A percentile compares a stretch with the other conserved stretches of the same genome.
Conservation (phyloP, 257 asterid species). For the Nicotiana benthamiana region DNA sequence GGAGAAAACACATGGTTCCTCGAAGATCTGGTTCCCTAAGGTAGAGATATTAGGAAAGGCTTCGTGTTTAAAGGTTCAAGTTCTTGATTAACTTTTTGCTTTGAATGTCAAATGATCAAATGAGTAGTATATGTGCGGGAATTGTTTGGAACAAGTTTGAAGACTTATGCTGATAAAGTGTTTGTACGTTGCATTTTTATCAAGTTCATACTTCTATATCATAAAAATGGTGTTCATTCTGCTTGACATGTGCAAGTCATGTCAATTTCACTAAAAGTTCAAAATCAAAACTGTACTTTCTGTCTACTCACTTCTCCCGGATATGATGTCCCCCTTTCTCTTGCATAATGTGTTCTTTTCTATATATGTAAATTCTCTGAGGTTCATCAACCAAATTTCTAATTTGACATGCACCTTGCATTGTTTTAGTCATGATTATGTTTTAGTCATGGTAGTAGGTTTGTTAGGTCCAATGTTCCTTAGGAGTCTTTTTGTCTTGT, state of each 20-base stretch:
- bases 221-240: not conserved
- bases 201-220: not conserved
- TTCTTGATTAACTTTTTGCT: not conserved
- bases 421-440: not conserved
- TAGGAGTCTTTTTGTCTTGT: too few relatives aligned
- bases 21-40: not conserved
- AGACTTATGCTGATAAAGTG: not conserved
- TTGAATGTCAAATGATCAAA: not conserved
- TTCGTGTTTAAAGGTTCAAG: not conserved
- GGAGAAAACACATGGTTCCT: not conserved
- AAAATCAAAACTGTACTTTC: not conserved
- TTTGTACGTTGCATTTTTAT: not conserved
- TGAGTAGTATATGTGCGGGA: not conserved
- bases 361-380: too few relatives aligned
- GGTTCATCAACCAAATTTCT: not conserved
- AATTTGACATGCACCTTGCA: not conserved
- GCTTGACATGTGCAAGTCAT: not conserved
- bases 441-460: not conserved
- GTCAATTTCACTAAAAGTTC: not conserved
- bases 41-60: not conserved
- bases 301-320: not conserved
- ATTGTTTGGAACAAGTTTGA: not conserved
- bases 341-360: not conserved
- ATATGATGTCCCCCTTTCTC: not conserved
- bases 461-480: too few relatives aligned